Evolutionary conservation across 2,329 filamentous ascomycete genomes (phyloP).

Genomic region (Epichloe brachyelytri): DNA sequence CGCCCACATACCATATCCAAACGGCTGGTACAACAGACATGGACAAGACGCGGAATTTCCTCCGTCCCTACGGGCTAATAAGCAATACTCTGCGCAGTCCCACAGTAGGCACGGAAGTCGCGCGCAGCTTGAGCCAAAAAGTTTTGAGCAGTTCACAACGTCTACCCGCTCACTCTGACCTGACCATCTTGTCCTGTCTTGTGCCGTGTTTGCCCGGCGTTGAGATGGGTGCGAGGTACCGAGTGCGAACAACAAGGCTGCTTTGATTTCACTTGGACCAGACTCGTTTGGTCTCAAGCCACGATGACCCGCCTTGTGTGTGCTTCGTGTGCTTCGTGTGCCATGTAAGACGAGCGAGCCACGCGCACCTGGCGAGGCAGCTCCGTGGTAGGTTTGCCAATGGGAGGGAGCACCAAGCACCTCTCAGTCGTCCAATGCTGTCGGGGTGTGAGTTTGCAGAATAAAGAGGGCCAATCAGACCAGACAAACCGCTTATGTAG

Average conservation of each 20-base stretch:
- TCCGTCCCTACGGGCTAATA: neutral
- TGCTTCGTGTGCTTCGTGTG: no score
- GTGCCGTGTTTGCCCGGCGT: no score
- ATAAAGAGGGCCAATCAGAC: neutral
- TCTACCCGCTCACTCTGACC: no score
- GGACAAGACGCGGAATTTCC: neutral
- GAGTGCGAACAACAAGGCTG: neutral
- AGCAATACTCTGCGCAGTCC: neutral
- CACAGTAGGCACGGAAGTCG: neutral
- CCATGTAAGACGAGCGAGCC: neutral
- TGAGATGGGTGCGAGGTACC: neutral
- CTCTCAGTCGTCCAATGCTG: neutral
- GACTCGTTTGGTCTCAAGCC: neutral
- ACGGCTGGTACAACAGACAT: no score
- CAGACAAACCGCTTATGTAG: neutral
- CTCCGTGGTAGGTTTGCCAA: no score
- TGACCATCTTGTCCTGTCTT: no score
- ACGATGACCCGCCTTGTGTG: no score
- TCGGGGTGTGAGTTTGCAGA: neutral
- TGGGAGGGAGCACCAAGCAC: neutral
- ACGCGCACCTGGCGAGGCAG: neutral
- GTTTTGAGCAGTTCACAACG: neutral
- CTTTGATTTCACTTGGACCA: neutral
- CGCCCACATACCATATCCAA: no score
- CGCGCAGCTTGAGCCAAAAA: neutral